Evolutionary conservation across 2,329 filamentous ascomycete genomes (phyloP), one percentile per base, ranked within the genome.

Genomic region (Akanthomyces dipterigenus): DNA sequence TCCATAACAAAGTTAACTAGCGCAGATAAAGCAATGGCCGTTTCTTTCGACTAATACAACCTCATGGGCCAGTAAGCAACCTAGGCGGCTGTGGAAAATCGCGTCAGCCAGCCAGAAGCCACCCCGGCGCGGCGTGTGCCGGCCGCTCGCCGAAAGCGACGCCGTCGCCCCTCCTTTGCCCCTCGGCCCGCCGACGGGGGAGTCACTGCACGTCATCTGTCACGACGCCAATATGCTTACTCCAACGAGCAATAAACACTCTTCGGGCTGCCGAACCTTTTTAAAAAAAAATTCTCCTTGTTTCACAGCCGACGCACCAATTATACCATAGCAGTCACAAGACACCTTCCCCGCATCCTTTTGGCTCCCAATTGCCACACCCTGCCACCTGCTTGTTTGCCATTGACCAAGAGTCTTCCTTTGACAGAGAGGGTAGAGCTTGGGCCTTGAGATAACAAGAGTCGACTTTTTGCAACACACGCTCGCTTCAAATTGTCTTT

Each of bases 111-210:
- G 45, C 46, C 46, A 59, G 45, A 59, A 59, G 55, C 36, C 22
- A 31, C 48, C 22, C 55, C 46, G 34, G 55, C 20, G 28, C 46
- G 55, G 55, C 55, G 55, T 59, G 55, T 59, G 34, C 55, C 46
- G 55, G 55, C 46, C 34, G 55, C 36, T 59, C 55, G 55, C 55
- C 55, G 55, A 59, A 59, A 59, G 26, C 16, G 20, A 57, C 14
- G 43, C 28, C 28, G 31, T 18, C 14, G 49, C 49, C 34, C 49
- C 49, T 22, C 49, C 49, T 36, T 18, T 28, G 45, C 18, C 31
- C 31, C 31, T 34, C 31, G 4, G 31, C 31, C 31, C 31, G 7
- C 31, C 31, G 31, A 20, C 7, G 43, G n/a, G 18, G 5, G 54
- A 57, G 54, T 46, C 49, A 46, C 54, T 56, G 28, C n/a, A 57